Evolutionary conservation across 805 yeast genomes (phyloP), one percentile per base, ranked within the genome.

Genomic region (Ogataea pignaliae): DNA sequence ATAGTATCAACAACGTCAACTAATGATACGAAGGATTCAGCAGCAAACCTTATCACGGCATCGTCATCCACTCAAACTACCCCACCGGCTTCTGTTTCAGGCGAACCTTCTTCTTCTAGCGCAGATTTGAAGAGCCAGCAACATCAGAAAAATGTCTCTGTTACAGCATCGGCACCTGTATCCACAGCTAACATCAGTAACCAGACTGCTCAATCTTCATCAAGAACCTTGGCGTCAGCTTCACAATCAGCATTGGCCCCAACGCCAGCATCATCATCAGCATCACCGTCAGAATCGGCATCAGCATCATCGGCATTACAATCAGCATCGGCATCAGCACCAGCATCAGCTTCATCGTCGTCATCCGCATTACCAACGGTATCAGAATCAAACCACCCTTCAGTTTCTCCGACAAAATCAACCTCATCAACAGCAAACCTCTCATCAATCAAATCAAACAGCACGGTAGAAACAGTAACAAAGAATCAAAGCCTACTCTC

Each of bases 1-100:
- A 38, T 39, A 11, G 40, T 36, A n/a, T 43, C 50, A 14, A 34
- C 45, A 26, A 43, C 52, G 12, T 50, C 54, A 2, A 47, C 45
- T 9, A 39, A 37, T 15, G 46, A 41, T 18, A 46, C 41, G 14
- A 39, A 33, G 16, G 21, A 18, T 16, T 36, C 41, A 9, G 10
- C 26, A 7, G 14, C 28, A 9, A 14, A 15, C 3, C 26, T 21
- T 4, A 21, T 5, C 26, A 33, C 40, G 3, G 17, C 36, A 11
- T 13, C 47, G 6, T 35, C 43, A 2, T 42, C 45, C 16, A 15
- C 45, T 11, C n/a, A 15, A 11, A 41, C 49, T n/a, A 34, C 47
- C 14, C 36, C 45, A 12, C 43, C 51, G 7, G 36, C 49, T 3
- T 36, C 47, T 3, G 37, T 30, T 13, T 9, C 16, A 3, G 41